Evolutionary conservation across 2,329 filamentous ascomycete species (phyloP).

Genomic region (Cladorrhinum sp.): DNA sequence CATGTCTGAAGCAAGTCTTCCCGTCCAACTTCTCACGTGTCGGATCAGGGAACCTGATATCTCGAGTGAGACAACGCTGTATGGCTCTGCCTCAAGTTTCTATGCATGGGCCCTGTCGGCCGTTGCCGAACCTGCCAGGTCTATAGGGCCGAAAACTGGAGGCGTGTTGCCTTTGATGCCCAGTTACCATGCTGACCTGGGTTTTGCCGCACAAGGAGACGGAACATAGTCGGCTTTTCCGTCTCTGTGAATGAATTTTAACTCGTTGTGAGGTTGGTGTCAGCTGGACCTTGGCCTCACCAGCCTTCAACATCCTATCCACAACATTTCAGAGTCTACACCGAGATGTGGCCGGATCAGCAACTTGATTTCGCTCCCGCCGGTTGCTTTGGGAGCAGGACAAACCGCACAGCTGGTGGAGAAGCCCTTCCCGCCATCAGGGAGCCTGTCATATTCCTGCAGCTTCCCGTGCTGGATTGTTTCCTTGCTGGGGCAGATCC

Average conservation of each 20-base stretch:
- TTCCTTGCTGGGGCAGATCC: constrained; percentile 36
- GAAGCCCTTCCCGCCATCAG: constrained; percentile 33
- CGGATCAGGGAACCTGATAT: constrained; percentile 23
- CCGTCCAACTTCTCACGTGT: constrained; percentile 25
- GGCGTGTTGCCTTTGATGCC: constrained; percentile 12
- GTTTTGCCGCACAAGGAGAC: constrained; percentile 5
- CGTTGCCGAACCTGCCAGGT: constrained; percentile 30
- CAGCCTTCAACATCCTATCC: background rate
- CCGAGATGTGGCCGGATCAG: constrained; percentile 1
- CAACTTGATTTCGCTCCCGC: constrained; percentile 2
- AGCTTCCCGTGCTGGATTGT: constrained; percentile 39
- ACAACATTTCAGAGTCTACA: background rate
- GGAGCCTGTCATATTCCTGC: constrained; percentile 37
- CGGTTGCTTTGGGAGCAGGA: background rate
- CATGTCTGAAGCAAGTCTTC: constrained; percentile 14
- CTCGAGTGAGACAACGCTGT: constrained; percentile 24
- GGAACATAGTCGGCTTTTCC: constrained; percentile 11
- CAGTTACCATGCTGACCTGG: constrained; percentile 15
- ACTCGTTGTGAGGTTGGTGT: background rate
- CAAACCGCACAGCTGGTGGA: constrained; percentile 33
- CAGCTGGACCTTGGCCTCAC: constrained; percentile 3
- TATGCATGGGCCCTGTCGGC: constrained; percentile 28
- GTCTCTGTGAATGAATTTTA: constrained; percentile 8
- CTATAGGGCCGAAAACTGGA: constrained; percentile 32
- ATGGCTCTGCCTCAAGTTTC: constrained; percentile 25